These are phyloP conservation scores for Mycosphaerella sp. DNA, from an alignment of 2,329 filamentous ascomycete species.

Conservation along the genomic window DNA sequence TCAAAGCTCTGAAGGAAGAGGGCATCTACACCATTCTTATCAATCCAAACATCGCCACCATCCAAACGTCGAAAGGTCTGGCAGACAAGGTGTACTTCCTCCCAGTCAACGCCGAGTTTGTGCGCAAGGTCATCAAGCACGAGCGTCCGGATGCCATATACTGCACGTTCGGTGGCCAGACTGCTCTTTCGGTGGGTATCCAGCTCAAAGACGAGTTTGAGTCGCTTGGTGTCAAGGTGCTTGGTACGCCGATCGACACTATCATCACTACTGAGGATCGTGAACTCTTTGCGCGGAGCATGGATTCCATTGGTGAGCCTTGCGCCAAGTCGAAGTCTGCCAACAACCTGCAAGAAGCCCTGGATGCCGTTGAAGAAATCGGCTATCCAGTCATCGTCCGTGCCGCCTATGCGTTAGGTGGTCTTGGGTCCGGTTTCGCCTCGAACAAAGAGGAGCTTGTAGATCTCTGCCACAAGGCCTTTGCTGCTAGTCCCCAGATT, in stretches of 20 bases:
- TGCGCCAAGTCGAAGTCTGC: constrained; percentile 96
- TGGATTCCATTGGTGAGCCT: constrained; percentile 97
- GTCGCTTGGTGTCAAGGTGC: constrained; percentile 80
- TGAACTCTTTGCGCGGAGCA: constrained; percentile 93
- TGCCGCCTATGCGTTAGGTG: constrained; percentile 91
- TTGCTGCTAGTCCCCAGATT: constrained; percentile 91
- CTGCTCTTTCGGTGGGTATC: constrained; percentile 92
- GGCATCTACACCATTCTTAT: constrained; percentile 97
- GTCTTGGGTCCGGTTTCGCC: constrained; percentile 91
- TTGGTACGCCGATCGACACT: constrained; percentile 94
- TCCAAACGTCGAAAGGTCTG: constrained; percentile 94
- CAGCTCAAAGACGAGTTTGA: constrained; percentile 97
- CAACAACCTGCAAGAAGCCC: constrained; percentile 77
- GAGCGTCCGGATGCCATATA: constrained; percentile 96
- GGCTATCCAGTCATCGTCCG: constrained; percentile 96
- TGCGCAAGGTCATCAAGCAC: constrained; percentile 92
- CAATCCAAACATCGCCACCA: constrained; percentile 98
- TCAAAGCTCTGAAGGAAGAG: constrained; percentile 97
- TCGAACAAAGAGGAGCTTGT: constrained; percentile 76
- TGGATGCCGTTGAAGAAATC: constrained; percentile 81
- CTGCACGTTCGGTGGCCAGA: constrained; percentile 95
- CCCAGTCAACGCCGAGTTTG: constrained; percentile 92
- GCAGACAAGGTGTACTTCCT: constrained; percentile 99
- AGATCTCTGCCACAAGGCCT: constrained; percentile 88
- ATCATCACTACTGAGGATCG: constrained; percentile 98